Conservation (phyloP, 1,139 yeast genomes). For the Yamadazyma songkhlaensis region DNA sequence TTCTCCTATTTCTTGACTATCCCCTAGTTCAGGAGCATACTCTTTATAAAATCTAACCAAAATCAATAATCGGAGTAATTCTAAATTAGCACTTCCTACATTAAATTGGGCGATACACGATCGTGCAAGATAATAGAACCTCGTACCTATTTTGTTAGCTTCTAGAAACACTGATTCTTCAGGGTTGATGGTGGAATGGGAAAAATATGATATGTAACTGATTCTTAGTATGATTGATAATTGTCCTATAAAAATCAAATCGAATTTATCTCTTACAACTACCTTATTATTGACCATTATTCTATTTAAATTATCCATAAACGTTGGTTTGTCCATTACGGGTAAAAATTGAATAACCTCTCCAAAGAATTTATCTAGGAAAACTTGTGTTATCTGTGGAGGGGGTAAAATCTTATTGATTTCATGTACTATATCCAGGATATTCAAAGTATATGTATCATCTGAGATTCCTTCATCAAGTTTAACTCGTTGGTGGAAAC, state of each 20-base stretch:
- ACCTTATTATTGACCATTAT: not conserved
- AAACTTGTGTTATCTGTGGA: too few species aligned
- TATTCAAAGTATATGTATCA: not conserved
- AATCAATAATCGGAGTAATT: slow-evolving; percentile 6
- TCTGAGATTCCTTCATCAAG: not conserved
- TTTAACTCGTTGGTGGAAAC: not conserved
- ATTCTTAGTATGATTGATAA: slow-evolving; percentile 24
- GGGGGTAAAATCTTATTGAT: too few species aligned
- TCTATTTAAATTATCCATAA: slow-evolving; percentile 10
- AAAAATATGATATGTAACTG: slow-evolving; percentile 14
- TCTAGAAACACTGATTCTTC: slow-evolving; percentile 20
- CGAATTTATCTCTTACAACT: slow-evolving; percentile 24
- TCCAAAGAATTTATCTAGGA: slow-evolving; percentile 19
- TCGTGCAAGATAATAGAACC: slow-evolving; percentile 33
- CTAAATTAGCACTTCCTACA: slow-evolving; percentile 17
- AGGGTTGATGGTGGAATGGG: too few species aligned
- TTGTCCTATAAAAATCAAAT: slow-evolving; percentile 27
- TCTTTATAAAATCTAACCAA: slow-evolving; percentile 6
- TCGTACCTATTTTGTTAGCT: slow-evolving; percentile 20
- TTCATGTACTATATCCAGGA: too few species aligned
- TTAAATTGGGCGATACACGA: slow-evolving; percentile 28
- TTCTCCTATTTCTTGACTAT: slow-evolving; percentile 47
- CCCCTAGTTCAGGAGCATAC: slow-evolving; percentile 27
- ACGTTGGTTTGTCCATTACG: slow-evolving; percentile 34
- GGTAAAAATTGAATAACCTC: slow-evolving; percentile 48